Percentiles rank a stretch among this genome's conserved stretches.
These are phyloP conservation scores for Bolboschoenus planiculmis DNA, from an alignment of 176 grass and related monocot genomes.

Conservation along the genomic window DNA sequence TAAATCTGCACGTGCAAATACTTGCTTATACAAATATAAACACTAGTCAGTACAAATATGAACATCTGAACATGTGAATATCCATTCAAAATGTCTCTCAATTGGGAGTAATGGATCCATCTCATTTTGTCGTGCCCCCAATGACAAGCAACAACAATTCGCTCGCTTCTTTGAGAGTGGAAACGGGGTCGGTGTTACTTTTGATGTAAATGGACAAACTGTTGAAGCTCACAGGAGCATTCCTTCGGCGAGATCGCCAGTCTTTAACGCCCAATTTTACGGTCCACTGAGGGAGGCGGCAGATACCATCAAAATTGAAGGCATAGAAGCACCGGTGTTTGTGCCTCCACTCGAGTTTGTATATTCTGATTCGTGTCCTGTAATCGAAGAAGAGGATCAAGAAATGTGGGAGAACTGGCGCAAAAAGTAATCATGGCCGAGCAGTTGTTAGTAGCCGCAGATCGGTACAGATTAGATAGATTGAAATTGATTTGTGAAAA, in stretches of 20 bases:
- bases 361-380: conserved; percentile 36
- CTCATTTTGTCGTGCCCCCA: background rate
- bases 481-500: conserved; percentile 40
- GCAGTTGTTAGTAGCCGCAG: conserved; percentile 28
- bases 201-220: background rate
- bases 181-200: conserved; percentile 9
- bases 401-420: background rate
- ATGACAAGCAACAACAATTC: background rate
- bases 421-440: background rate
- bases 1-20: too few species aligned
- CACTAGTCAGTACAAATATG: too few species aligned
- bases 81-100: background rate
- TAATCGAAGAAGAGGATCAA: background rate
- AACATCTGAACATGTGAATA: too few species aligned
- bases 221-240: conserved; percentile 10
- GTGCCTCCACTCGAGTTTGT: conserved; percentile 44
- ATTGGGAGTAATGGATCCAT: background rate
- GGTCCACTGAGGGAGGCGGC: conserved; percentile 22
- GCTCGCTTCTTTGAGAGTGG: background rate
- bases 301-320: background rate
- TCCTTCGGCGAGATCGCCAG: conserved; percentile 21
- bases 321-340: conserved; percentile 32
- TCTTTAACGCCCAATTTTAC: conserved; percentile 37
- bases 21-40: too few species aligned
- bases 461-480: conserved; percentile 40